phyloP scores from a whole-genome alignment of 2,329 filamentous ascomycete genomes.

The Arachnopeziza araneosa region DNA sequence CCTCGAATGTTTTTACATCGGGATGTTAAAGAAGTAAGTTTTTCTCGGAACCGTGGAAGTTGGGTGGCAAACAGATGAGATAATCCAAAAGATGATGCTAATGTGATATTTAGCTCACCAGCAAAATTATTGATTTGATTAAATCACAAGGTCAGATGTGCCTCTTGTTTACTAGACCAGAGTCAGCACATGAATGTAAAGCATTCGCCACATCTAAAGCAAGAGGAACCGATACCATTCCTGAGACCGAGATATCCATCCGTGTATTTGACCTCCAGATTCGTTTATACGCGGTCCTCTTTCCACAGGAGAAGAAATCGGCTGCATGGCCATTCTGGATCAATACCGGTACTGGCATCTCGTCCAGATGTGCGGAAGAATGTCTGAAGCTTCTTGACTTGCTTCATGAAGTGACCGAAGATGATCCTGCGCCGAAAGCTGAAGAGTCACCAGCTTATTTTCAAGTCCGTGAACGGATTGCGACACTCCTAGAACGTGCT shows the following conservation, averaged over 20 bases:
- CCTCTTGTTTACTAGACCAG: slow-evolving; percentile 14
- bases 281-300: slow-evolving; percentile 42
- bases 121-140: slow-evolving; percentile 7
- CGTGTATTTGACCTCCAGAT: slow-evolving; percentile 15
- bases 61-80: background rate
- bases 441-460: slow-evolving; percentile 34
- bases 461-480: slow-evolving; percentile 37
- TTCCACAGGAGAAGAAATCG: slow-evolving; percentile 32
- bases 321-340: slow-evolving; percentile 41
- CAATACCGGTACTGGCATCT: slow-evolving; percentile 42
- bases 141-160: slow-evolving; percentile 9
- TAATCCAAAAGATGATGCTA: background rate
- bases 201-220: slow-evolving; percentile 12
- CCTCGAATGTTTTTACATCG: slow-evolving; percentile 19
- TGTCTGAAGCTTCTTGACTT: slow-evolving; percentile 35
- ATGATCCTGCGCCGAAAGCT: slow-evolving; percentile 32
- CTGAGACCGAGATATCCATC: slow-evolving; percentile 10
- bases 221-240: slow-evolving; percentile 5
- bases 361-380: slow-evolving; percentile 40
- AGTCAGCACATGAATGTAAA: slow-evolving; percentile 15
- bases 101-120: slow-evolving; percentile 2
- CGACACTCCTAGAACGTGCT: slow-evolving; percentile 37
- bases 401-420: slow-evolving; percentile 29
- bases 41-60: background rate
- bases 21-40: slow-evolving; percentile 20